Evolutionary conservation across 2,329 filamentous ascomycete species (phyloP).

Genomic region (Metarhizium brunneum): DNA sequence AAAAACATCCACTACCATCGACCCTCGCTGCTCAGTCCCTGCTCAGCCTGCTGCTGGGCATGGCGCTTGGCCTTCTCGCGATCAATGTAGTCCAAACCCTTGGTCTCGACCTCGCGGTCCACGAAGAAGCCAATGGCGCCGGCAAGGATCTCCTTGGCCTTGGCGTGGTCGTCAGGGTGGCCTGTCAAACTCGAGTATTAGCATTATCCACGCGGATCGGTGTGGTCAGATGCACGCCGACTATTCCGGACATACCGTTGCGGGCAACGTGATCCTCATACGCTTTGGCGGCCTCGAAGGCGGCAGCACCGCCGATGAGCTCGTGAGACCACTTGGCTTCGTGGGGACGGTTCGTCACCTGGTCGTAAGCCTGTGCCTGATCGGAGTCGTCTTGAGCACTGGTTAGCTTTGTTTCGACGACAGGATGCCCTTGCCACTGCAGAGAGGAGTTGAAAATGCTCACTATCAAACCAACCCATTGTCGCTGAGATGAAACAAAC

Average conservation of each 20-base stretch:
- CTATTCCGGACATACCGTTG: constrained; percentile 12
- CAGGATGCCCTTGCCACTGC: neutral
- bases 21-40: constrained; percentile 12
- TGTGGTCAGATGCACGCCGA: no score
- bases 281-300: constrained; percentile 21
- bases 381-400: constrained; percentile 12
- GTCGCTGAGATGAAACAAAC: neutral
- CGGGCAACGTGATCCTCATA: constrained; percentile 19
- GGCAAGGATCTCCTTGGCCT: constrained; percentile 20
- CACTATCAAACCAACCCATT: constrained; percentile 16
- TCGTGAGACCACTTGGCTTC: constrained; percentile 22
- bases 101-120: constrained; percentile 22
- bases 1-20: neutral
- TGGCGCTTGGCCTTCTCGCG: constrained; percentile 20
- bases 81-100: constrained; percentile 19
- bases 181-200: constrained; percentile 8
- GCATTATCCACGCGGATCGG: neutral
- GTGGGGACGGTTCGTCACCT: constrained; percentile 16
- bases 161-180: constrained; percentile 17
- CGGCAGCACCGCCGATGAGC: constrained; percentile 20
- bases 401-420: neutral
- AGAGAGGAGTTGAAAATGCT: neutral
- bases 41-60: constrained; percentile 15
- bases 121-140: constrained; percentile 20
- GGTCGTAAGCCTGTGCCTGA: constrained; percentile 16